phyloP scores from a whole-genome alignment of 345 rosid species.

The Syzygium jambos region DNA sequence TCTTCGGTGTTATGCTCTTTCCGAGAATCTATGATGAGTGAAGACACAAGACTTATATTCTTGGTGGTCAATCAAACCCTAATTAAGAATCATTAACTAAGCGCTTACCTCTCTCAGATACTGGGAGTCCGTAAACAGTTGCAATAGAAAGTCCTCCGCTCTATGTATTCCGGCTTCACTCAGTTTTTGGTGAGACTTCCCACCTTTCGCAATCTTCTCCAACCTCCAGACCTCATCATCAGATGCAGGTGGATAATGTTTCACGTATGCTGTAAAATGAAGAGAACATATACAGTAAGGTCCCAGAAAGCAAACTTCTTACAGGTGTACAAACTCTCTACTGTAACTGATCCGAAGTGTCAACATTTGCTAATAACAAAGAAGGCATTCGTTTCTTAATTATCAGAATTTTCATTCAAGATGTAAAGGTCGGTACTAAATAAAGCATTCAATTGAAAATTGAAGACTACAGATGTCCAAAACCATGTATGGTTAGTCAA shows the following conservation, averaged over 20 bases:
- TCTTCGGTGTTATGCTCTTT: fast-evolving
- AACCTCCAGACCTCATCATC: not conserved
- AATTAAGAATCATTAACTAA: not conserved
- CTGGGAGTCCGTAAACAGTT: not conserved
- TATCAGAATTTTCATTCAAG: not conserved
- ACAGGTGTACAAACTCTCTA: fast-evolving
- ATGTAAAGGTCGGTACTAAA: fast-evolving
- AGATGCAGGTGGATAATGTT: not conserved
- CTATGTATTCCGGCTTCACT: fast-evolving
- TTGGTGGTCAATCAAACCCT: not conserved
- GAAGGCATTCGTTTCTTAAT: fast-evolving
- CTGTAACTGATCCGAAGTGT: no score
- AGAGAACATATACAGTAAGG: not conserved
- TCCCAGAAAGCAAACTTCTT: not conserved
- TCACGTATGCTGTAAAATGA: fast-evolving
- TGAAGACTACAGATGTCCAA: no score
- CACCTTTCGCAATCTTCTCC: not conserved
- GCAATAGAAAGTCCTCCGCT: not conserved
- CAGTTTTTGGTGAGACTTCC: not conserved
- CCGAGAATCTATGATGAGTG: not conserved
- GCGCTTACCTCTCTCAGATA: not conserved
- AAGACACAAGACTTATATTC: not conserved
- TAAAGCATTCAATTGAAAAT: no score
- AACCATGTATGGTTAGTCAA: no score
- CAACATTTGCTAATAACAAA: not conserved